Evolutionary conservation across 192 early-diverging fungal genomes (phyloP).

Genomic region (Endogone sp.): DNA sequence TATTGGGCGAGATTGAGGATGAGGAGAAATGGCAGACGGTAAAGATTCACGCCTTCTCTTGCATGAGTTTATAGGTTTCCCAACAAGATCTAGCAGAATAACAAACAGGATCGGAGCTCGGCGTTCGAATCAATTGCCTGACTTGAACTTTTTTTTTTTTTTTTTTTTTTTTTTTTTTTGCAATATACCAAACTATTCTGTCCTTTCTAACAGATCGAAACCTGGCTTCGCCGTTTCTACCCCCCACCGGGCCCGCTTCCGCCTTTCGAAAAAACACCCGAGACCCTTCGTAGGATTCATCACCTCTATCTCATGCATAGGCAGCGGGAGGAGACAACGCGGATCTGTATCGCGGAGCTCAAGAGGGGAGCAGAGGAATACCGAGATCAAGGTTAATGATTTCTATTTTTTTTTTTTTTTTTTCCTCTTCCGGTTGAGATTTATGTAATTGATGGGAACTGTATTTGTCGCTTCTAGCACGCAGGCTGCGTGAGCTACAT

Average conservation of each 20-base stretch:
- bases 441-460: too few species aligned
- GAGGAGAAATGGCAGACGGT: background rate
- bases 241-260: background rate
- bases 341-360: background rate
- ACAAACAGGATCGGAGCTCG: too few species aligned
- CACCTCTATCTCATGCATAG: background rate
- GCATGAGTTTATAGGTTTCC: too few species aligned
- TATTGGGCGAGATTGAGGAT: background rate
- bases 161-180: too few species aligned
- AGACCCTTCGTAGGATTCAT: background rate
- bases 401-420: background rate
- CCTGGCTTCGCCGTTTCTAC: background rate
- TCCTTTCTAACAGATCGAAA: background rate
- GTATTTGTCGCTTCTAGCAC: too few species aligned
- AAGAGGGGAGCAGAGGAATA: background rate
- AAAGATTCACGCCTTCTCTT: too few species aligned
- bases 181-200: too few species aligned
- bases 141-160: too few species aligned
- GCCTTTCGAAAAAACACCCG: background rate
- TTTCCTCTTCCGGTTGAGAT: too few species aligned
- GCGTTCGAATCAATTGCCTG: too few species aligned
- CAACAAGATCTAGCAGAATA: too few species aligned
- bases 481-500: background rate
- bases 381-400: background rate
- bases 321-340: background rate